These are phyloP conservation scores for Tilletia setariae DNA, from an alignment of 1,284 basidiomycete genomes.

Conservation along the genomic window DNA sequence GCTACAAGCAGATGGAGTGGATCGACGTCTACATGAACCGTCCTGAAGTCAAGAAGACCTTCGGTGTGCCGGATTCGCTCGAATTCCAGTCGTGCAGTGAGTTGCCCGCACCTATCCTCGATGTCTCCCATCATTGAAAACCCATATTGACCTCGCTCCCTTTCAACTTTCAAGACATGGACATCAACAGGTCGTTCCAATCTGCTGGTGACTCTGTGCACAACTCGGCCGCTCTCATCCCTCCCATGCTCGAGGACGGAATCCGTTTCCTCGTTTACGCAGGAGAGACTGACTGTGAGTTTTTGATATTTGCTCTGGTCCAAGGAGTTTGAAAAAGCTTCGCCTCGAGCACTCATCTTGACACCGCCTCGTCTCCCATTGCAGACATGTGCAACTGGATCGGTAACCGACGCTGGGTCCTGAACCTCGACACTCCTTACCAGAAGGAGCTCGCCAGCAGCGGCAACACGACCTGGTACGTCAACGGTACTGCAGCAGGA, in stretches of 20 bases:
- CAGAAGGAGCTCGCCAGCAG: conserved; percentile 41
- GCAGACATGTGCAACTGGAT: conserved; percentile 59
- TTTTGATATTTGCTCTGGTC: no score
- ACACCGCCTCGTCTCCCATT: no score
- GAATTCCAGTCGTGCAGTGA: conserved; percentile 65
- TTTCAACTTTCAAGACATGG: conserved; percentile 38
- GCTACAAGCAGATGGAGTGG: conserved; percentile 64
- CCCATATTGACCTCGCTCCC: not conserved
- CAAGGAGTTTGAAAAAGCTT: not conserved
- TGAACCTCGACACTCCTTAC: conserved; percentile 39
- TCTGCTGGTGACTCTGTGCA: conserved; percentile 74
- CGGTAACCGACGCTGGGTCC: conserved; percentile 49
- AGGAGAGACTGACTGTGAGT: no score
- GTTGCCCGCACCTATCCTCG: conserved; percentile 29
- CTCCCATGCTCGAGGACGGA: conserved; percentile 71
- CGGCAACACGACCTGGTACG: conserved; percentile 31
- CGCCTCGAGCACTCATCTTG: conserved; percentile 52
- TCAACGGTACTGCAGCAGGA: conserved; percentile 41
- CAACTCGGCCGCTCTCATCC: conserved; percentile 70
- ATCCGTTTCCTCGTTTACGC: conserved; percentile 77
- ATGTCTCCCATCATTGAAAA: not conserved
- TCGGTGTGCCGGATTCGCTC: conserved; percentile 66
- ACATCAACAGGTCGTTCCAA: conserved; percentile 68
- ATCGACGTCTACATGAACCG: conserved; percentile 60
- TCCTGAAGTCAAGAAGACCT: conserved; percentile 67